Conservation (phyloP, 495 filamentous ascomycete species). For the Neurospora sp. region DNA sequence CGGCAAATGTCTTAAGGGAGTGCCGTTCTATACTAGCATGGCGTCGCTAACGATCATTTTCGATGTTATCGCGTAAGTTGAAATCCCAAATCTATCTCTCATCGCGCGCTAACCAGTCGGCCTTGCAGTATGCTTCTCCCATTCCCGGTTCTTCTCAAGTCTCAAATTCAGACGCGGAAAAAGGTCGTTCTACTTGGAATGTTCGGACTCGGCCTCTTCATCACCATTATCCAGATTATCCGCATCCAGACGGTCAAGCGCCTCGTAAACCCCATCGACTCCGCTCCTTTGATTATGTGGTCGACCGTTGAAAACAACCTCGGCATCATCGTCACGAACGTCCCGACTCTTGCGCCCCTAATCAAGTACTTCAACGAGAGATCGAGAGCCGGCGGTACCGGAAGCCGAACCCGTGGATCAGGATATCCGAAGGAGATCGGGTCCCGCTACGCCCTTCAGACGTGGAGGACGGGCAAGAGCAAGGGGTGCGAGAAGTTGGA, state of each 20-base stretch:
- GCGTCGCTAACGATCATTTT: slow-evolving; percentile 35
- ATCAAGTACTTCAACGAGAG: slow-evolving; percentile 32
- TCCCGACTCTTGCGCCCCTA: slow-evolving; percentile 42
- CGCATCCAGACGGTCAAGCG: slow-evolving; percentile 41
- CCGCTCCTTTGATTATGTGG: slow-evolving; percentile 39
- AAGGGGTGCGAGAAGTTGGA: slow-evolving; percentile 11
- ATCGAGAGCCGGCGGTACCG: slow-evolving; percentile 1
- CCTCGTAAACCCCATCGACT: slow-evolving; percentile 35
- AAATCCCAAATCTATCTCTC: background rate
- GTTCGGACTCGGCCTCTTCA: slow-evolving; percentile 43
- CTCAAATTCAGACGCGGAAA: slow-evolving; percentile 28
- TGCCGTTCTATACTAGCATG: slow-evolving; percentile 35
- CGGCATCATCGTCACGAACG: slow-evolving; percentile 39
- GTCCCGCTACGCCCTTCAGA: slow-evolving; percentile 13
- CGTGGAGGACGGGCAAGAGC: slow-evolving; percentile 7
- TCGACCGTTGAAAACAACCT: slow-evolving; percentile 42
- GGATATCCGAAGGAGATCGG: slow-evolving; percentile 39
- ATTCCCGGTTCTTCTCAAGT: slow-evolving; percentile 39
- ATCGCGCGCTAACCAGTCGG: background rate
- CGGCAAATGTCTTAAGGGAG: slow-evolving; percentile 31
- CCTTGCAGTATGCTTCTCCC: slow-evolving; percentile 34
- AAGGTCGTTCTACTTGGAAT: slow-evolving; percentile 35
- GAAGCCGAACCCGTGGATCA: slow-evolving; percentile 15
- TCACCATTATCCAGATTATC: slow-evolving; percentile 44
- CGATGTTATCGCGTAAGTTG: slow-evolving; percentile 36